These are phyloP conservation scores for Macrolepiota dolichaula DNA, from an alignment of 768 basidiomycete species.

Conservation along the genomic window DNA sequence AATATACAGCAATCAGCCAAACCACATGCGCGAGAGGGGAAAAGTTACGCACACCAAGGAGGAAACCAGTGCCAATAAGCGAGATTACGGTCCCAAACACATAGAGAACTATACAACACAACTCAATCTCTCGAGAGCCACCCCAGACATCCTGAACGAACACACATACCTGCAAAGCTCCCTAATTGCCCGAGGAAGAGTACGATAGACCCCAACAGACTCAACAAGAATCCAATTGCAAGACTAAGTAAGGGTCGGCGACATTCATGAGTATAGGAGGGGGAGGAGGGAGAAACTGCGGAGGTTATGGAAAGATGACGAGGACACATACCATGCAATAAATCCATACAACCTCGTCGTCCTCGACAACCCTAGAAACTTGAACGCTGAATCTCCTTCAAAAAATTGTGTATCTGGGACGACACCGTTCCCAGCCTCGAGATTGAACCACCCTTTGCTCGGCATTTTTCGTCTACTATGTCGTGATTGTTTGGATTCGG, in stretches of 20 bases:
- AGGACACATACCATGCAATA: slow-evolving; percentile 63
- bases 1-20: slow-evolving; percentile 7
- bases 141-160: not conserved
- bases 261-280: not conserved
- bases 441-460: slow-evolving; percentile 83
- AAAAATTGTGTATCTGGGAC: slow-evolving; percentile 82
- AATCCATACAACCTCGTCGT: slow-evolving; percentile 88
- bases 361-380: slow-evolving; percentile 71
- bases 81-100: slow-evolving; percentile 78
- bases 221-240: slow-evolving; percentile 72
- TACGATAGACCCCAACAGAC: slow-evolving; percentile 74
- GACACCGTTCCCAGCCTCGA: slow-evolving; percentile 54
- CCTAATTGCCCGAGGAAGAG: slow-evolving; percentile 67
- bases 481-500: slow-evolving; percentile 7
- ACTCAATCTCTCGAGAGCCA: not conserved
- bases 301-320: not conserved
- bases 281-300: not conserved
- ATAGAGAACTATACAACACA: slow-evolving; percentile 63
- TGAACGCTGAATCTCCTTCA: slow-evolving; percentile 88
- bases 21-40: not conserved
- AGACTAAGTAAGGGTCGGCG: slow-evolving; percentile 44
- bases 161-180: slow-evolving; percentile 69
- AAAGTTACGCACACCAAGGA: slow-evolving; percentile 69
- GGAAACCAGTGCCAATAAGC: slow-evolving; percentile 85
- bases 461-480: slow-evolving; percentile 33